These are phyloP conservation scores for Lasiosphaeria ovina DNA, from an alignment of 495 filamentous ascomycete species.

Conservation along the genomic window DNA sequence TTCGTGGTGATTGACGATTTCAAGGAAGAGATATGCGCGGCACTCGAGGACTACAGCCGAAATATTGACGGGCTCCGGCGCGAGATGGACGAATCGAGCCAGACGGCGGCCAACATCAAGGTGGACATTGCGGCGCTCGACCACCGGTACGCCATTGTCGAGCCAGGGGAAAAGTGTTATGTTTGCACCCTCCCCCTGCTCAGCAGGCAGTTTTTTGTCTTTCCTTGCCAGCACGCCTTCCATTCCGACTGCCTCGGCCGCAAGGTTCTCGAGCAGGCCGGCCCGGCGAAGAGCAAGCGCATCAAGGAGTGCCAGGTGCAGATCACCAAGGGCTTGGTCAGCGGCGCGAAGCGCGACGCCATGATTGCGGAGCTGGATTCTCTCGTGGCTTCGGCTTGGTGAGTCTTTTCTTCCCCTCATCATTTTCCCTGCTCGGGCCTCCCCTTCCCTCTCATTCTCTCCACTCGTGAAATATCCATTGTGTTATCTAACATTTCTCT, in stretches of 20 bases:
- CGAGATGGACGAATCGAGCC: conserved; percentile 92
- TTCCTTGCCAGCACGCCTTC: conserved; percentile 96
- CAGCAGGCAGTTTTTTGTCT: conserved; percentile 92
- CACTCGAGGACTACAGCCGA: conserved; percentile 85
- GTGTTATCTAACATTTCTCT: conserved; percentile 3
- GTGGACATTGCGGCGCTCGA: conserved; percentile 80
- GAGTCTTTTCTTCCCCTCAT: conserved; percentile 17
- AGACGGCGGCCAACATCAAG: conserved; percentile 85
- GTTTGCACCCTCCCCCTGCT: conserved; percentile 81
- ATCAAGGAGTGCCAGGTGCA: conserved; percentile 82
- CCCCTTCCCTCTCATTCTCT: not conserved
- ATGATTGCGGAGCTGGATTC: conserved; percentile 86
- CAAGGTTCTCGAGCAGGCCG: conserved; percentile 73
- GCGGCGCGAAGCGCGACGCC: conserved; percentile 67
- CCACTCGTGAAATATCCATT: not conserved
- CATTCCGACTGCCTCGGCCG: conserved; percentile 88
- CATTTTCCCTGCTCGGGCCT: not conserved
- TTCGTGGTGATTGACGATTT: conserved; percentile 99
- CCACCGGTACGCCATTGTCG: conserved; percentile 89
- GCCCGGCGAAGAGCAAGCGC: conserved; percentile 69
- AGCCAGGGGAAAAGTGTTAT: conserved; percentile 92
- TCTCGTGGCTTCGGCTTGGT: conserved; percentile 64
- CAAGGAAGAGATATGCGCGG: conserved; percentile 94
- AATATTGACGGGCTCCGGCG: conserved; percentile 85
- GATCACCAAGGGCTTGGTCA: conserved; percentile 68